Evolutionary conservation across 2,329 filamentous ascomycete genomes (phyloP), one percentile per base, ranked within the genome.

Genomic region (Penicillium paneum): DNA sequence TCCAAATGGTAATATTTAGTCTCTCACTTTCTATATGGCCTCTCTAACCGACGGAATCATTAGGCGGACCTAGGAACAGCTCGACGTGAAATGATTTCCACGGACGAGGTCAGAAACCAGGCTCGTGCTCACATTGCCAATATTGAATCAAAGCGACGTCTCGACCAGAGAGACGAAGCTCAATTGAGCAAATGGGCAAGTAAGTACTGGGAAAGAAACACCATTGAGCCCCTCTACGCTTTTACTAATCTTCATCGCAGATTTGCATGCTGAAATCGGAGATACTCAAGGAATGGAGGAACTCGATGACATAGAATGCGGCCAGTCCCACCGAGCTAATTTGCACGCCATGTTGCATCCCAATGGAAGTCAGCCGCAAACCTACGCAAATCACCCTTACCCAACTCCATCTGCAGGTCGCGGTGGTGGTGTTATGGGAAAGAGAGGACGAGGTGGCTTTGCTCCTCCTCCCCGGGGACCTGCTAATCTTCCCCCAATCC

Each of bases 11-110:
- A 5, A 47, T 19, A 26, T 13, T 4, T n/a, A 13, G n/a, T 5
- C 28, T 26, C 10, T 34, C 8, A 34, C 19, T 49, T 31, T 5
- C n/a, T 32, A n/a, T n/a, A 7, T 46, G 5, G 6, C 7, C 4
- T 31, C 19, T 17, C 34, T 39, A 26, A 50, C 29, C 6, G 5
- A 13, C 8, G 1, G 3, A 3, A 8, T n/a, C 3, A 39, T 46
- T 12, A 52, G 49, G 32, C 49, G 5, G 49, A 52, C 8, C 19
- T 52, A n/a, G 49, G 49, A 38, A 46, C 41, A 2, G 32, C 41
- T 3, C 41, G 49, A 5, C 49, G 49, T 52, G 49, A 52, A 24
- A 38, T 19, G 11, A 52, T 52, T 28, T 36, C 49, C 8, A 52
- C 49, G 7, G 32, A 17, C 5, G 49, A 52, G 5, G 5, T 31